A percentile compares a stretch with the other conserved stretches of the same genome.
These are phyloP conservation scores for Trichomonas tenax DNA, from an alignment of 208 protist species.

Conservation along the genomic window DNA sequence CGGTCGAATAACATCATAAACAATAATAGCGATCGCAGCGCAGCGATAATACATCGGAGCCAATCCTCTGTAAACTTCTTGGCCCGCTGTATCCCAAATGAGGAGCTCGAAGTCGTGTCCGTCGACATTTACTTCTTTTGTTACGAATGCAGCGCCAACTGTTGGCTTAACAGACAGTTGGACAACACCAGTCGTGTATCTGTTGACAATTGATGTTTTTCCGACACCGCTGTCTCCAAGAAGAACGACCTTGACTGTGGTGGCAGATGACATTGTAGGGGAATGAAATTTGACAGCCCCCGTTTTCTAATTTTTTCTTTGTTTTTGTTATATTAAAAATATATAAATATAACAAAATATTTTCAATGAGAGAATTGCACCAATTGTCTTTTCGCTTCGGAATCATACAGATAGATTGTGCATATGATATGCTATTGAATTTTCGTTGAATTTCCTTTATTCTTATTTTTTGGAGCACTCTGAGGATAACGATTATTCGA, in stretches of 20 bases:
- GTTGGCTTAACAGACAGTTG: neutral
- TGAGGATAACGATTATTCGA: no score
- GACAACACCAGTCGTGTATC: neutral
- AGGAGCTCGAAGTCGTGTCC: neutral
- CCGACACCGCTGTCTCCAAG: neutral
- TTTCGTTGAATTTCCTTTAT: no score
- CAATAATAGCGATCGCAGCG: conserved; percentile 67
- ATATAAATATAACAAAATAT: no score
- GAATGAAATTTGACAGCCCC: no score
- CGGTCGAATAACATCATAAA: conserved; percentile 94
- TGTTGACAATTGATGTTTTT: neutral
- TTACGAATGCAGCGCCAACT: neutral
- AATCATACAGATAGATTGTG: no score
- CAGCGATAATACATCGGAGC: neutral
- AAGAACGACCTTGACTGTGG: neutral
- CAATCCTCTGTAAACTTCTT: neutral
- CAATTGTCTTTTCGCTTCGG: no score
- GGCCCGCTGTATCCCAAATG: neutral
- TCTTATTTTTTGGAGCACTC: no score
- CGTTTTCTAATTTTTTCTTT: no score
- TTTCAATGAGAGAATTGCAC: no score
- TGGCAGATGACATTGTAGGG: neutral
- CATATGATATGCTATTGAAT: no score
- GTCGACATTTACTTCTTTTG: neutral
- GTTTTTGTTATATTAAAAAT: no score